Base-by-base conservation (phyloP, 139 green algal species). In the Chlamydomonas eustigma region DNA sequence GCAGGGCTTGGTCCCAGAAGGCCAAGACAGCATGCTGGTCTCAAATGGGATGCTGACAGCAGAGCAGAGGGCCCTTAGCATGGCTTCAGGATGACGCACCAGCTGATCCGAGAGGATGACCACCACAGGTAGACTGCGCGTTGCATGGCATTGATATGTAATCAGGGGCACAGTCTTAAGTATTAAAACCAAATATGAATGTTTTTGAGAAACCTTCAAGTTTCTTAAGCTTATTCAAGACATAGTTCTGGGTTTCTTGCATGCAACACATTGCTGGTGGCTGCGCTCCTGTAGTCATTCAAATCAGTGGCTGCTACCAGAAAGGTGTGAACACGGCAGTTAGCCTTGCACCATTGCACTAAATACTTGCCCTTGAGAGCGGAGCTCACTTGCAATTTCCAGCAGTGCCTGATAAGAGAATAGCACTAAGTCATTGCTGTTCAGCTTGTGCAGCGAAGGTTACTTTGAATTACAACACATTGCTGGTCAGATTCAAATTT, bases 311-410 rank as follows among this genome's bases (percentile, higher is more conserved):
- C n/a, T n/a, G n/a, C n/a, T n/a, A n/a, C n/a, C n/a, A n/a, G n/a
- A n/a, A n/a, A n/a, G n/a, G n/a, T n/a, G n/a, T n/a, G n/a, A n/a
- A n/a, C n/a, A n/a, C n/a, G n/a, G n/a, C n/a, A n/a, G n/a, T n/a
- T n/a, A n/a, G n/a, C n/a, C n/a, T n/a, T n/a, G n/a, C n/a, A n/a
- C n/a, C n/a, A n/a, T n/a, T n/a, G n/a, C n/a, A n/a, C n/a, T n/a
- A n/a, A n/a, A 30, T 50, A 35, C 87, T 76, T 67, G 88, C 84
- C 87, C 89, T 31, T 78, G 38, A 4, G 51, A 70, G 0, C 89
- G 77, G 58, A 95, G 84, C 77, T 93, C 87, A 64, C 78, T 88
- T 71, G 88, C 84, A 39, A 95, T 86, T 79, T 93, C 84, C 31
- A 88, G 68, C 68, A 94, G 66, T 0, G 84, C 81, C 72, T 84